These are phyloP conservation scores for Phytophthora tubulina DNA, from an alignment of 352 stramenopile genomes.

Conservation along the genomic window DNA sequence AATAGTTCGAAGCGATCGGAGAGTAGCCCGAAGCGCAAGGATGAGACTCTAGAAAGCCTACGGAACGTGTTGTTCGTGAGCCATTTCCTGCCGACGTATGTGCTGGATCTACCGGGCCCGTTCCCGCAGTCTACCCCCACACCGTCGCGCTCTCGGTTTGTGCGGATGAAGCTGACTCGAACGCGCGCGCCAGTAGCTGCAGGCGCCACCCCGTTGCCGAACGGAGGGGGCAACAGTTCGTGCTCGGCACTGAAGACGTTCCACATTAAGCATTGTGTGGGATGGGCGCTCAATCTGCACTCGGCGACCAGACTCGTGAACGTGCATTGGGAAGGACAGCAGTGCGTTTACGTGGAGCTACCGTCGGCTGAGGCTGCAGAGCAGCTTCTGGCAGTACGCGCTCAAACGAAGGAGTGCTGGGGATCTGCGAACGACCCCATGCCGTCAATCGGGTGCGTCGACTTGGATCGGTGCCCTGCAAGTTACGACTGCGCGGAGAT, in stretches of 20 bases:
- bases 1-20: not conserved
- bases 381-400: slow-evolving; percentile 50
- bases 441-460: slow-evolving; percentile 70
- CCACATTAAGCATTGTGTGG: slow-evolving; percentile 82
- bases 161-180: slow-evolving; percentile 65
- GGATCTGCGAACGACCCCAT: slow-evolving; percentile 62
- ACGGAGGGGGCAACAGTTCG: slow-evolving; percentile 22
- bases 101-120: slow-evolving; percentile 55
- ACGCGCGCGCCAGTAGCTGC: slow-evolving; percentile 40
- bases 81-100: slow-evolving; percentile 66
- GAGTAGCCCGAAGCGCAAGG: not conserved
- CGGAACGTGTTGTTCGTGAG: slow-evolving; percentile 65
- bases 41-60: slow-evolving; percentile 45
- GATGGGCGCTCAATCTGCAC: slow-evolving; percentile 57
- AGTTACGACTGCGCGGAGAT: slow-evolving; percentile 32
- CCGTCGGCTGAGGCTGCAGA: slow-evolving; percentile 48
- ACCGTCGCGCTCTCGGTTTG: slow-evolving; percentile 60
- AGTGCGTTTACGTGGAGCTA: slow-evolving; percentile 63
- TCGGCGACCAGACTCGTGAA: slow-evolving; percentile 47
- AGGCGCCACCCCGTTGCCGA: slow-evolving; percentile 25
- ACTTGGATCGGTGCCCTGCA: slow-evolving; percentile 56
- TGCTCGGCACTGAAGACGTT: slow-evolving; percentile 64
- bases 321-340: slow-evolving; percentile 64
- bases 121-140: slow-evolving; percentile 53
- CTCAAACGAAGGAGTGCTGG: slow-evolving; percentile 41